Percentiles rank a stretch among this genome's conserved stretches.
Conservation (phyloP, 1,284 basidiomycete species). For the Rhodotorula sp. region DNA sequence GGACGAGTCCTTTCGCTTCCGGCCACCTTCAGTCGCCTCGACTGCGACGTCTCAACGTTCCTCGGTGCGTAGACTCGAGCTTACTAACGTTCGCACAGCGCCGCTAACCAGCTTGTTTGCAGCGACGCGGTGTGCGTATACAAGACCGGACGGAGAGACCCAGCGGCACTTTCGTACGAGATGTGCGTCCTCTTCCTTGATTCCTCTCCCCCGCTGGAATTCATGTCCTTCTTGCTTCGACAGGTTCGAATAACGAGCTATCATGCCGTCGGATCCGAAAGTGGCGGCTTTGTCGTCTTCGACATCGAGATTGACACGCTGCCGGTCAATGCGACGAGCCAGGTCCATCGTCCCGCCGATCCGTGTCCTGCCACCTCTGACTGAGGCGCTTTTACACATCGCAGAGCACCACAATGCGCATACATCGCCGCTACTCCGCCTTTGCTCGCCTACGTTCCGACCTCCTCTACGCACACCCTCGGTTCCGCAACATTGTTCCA, state of each 20-base stretch:
- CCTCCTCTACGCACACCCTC: slow-evolving; percentile 58
- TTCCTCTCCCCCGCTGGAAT: too few relatives aligned
- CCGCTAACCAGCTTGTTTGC: not conserved
- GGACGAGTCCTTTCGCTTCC: slow-evolving; percentile 39
- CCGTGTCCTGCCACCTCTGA: not conserved
- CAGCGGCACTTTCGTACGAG: slow-evolving; percentile 30
- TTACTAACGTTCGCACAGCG: rapidly evolving
- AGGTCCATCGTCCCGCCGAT: not conserved
- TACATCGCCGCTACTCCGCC: slow-evolving; percentile 67
- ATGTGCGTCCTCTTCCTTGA: slow-evolving; percentile 5
- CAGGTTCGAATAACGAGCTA: slow-evolving; percentile 35
- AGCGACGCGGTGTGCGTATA: slow-evolving; percentile 35
- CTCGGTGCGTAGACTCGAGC: slow-evolving; percentile 14
- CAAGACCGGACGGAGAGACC: slow-evolving; percentile 34
- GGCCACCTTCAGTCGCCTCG: slow-evolving; percentile 37
- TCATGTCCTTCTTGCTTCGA: not conserved
- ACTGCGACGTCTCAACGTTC: slow-evolving; percentile 32
- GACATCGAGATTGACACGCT: slow-evolving; percentile 41
- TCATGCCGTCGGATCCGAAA: slow-evolving; percentile 38
- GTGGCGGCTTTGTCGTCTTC: slow-evolving; percentile 42
- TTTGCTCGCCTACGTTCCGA: slow-evolving; percentile 61
- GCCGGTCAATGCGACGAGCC: slow-evolving; percentile 1
- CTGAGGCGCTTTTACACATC: not conserved
- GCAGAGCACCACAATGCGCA: slow-evolving; percentile 63
- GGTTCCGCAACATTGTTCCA: slow-evolving; percentile 58